phyloP scores from a whole-genome alignment of 2,329 filamentous ascomycete genomes.

The Aspergillus fumigatiaffinis region DNA sequence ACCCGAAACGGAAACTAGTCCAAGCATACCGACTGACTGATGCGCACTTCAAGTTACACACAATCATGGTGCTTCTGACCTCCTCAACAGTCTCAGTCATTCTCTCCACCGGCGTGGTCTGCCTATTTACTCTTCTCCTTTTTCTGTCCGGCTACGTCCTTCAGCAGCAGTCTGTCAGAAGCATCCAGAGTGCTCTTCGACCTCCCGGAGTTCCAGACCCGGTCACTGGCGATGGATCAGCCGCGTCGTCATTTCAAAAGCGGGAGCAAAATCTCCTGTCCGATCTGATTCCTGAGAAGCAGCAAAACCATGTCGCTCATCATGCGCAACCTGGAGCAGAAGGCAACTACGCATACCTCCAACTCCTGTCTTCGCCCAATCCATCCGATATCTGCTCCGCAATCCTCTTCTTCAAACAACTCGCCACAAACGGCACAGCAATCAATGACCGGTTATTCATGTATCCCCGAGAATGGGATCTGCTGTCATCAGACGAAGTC shows the following conservation, averaged over 20 bases:
- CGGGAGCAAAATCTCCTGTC: slow-evolving; percentile 16
- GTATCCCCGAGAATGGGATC: slow-evolving; percentile 45
- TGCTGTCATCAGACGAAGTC: slow-evolving; percentile 19
- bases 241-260: slow-evolving; percentile 21
- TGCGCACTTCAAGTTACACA: slow-evolving; percentile 1
- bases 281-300: slow-evolving; percentile 1
- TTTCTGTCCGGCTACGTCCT: slow-evolving; percentile 85
- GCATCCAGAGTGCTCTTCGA: slow-evolving; percentile 67
- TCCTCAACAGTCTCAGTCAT: slow-evolving; percentile 43
- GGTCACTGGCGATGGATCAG: slow-evolving; percentile 8
- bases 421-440: slow-evolving; percentile 31
- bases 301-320: not conserved
- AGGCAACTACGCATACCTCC: slow-evolving; percentile 41
- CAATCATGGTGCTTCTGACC: slow-evolving; percentile 44
- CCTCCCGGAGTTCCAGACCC: slow-evolving; percentile 17
- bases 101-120: slow-evolving; percentile 51
- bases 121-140: slow-evolving; percentile 73
- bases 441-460: slow-evolving; percentile 43
- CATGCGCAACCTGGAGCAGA: not conserved
- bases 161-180: slow-evolving; percentile 78
- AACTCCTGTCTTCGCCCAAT: slow-evolving; percentile 41
- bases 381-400: slow-evolving; percentile 44
- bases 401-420: slow-evolving; percentile 41
- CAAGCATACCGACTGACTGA: too few relatives aligned
- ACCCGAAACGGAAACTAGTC: not conserved